phyloP scores from a whole-genome alignment of 2,329 filamentous ascomycete species.

The Leptographium lundbergii region DNA sequence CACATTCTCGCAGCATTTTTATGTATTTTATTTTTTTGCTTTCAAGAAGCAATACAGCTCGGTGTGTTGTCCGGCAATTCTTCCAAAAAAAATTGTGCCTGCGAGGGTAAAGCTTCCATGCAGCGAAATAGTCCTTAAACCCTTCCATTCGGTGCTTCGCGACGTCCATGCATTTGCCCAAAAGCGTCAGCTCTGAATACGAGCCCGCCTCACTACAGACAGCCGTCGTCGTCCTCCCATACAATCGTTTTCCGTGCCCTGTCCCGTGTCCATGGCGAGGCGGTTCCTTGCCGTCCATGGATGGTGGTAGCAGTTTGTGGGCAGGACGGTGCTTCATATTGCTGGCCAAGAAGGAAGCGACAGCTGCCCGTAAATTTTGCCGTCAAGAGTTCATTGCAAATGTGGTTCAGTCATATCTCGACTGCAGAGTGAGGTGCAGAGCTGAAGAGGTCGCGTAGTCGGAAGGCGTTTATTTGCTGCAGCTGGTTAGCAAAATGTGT shows the following conservation, averaged over 20 bases:
- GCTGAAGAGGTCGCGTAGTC: conserved; percentile 2
- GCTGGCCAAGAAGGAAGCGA: not conserved
- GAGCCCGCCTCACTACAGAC: not conserved
- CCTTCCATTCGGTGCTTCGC: not conserved
- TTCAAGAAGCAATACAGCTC: conserved; percentile 1
- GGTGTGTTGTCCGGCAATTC: conserved; percentile 2
- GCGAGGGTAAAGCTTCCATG: conserved; percentile 3
- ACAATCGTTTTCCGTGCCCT: not conserved
- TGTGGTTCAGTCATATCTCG: not conserved
- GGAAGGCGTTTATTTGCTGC: conserved; percentile 7
- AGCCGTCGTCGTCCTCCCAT: not conserved
- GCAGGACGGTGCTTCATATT: not conserved
- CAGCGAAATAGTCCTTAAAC: not conserved
- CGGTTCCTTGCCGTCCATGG: not conserved
- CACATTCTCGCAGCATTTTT: not conserved
- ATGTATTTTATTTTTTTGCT: not conserved
- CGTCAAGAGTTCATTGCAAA: not conserved
- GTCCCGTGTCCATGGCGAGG: not conserved
- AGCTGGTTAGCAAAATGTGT: not conserved
- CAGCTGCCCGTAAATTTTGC: not conserved
- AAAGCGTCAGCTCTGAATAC: conserved; percentile 1
- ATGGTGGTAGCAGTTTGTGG: not conserved
- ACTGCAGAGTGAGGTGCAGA: conserved; percentile 3
- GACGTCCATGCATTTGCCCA: not conserved
- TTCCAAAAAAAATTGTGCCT: not conserved